Base-by-base conservation (phyloP, 75 land plant genomes). In the Cunninghamia lanceolata region DNA sequence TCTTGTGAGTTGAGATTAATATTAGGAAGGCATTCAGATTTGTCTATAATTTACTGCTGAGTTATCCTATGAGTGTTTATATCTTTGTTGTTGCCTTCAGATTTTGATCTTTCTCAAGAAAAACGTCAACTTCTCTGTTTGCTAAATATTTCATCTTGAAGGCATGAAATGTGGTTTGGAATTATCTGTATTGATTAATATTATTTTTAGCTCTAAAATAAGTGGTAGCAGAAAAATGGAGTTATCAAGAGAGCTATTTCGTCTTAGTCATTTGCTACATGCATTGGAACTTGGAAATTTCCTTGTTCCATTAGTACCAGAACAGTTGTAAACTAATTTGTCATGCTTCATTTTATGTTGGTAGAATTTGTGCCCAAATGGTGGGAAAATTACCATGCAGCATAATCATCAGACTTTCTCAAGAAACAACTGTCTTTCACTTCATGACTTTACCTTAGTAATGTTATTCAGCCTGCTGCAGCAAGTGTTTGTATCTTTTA, bases 21-120 rank as follows among this genome's bases (percentile, higher is more conserved):
- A 45, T 80, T 80, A 80, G 13, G 45, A 43, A 80, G 30, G 32
- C 82, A 40, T 80, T 80, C 46, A 45, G 30, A 80, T 80, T 80
- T 79, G 46, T 28, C 1, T 39, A 42, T 79, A 79, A 42, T 36
- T 43, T 45, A 5, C 47, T 80, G 14, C 3, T 28, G 30, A 28
- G 46, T 9, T 80, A 80, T 80, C 3, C 46, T 45, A 47, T 43
- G 32, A 80, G 10, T 45, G 11, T 47, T 21, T 80, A 80, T 30
- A 25, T 45, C 32, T 9, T 25, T n/a, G 15, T 80, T 19, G n/a
- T n/a, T 43, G 52, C 52, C 47, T 13, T 43, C 30, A 9, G 52
- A 3, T 73, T 80, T 80, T 80, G 52, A 42, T 78, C 15, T 25
- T 78, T 38, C n/a, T 78, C 82, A 80, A 80, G 34, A n/a, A 80